Conservation (phyloP, 345 rosid genomes). For the Tarenaya hassleriana region DNA sequence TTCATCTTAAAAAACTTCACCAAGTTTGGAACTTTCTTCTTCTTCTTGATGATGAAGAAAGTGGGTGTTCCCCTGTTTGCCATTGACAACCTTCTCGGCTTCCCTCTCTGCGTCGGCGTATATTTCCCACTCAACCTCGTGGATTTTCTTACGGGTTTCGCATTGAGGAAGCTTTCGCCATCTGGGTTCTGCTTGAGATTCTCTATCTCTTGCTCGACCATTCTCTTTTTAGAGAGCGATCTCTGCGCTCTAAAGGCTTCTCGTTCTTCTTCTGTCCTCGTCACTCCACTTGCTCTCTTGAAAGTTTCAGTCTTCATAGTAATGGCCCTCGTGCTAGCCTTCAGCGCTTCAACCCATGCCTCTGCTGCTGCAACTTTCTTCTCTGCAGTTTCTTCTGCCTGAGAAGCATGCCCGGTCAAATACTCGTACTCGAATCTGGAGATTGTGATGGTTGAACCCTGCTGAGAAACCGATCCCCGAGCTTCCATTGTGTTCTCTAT, state of each 20-base stretch:
- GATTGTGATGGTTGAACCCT: conserved; percentile 42
- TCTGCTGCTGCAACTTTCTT: conserved; percentile 86
- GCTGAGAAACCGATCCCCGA: conserved; percentile 42
- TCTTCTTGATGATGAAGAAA: conserved; percentile 49
- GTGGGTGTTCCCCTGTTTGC: conserved; percentile 33
- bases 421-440: conserved; percentile 81
- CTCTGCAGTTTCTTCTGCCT: conserved; percentile 73
- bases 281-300: conserved; percentile 36
- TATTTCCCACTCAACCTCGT: conserved; percentile 29
- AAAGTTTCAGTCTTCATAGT: conserved; percentile 50
- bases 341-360: conserved; percentile 87
- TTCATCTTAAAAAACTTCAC: conserved; percentile 49
- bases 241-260: conserved; percentile 37
- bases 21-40: conserved; percentile 50
- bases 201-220: conserved; percentile 40
- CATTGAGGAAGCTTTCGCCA: conserved; percentile 10
- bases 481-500: conserved; percentile 39
- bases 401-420: conserved; percentile 51
- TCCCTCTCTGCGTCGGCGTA: conserved; percentile 37
- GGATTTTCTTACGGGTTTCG: conserved; percentile 33
- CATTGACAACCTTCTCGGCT: conserved; percentile 41
- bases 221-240: conserved; percentile 47
- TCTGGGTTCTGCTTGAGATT: conserved; percentile 32
- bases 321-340: conserved; percentile 66
- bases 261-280: conserved; percentile 49